Evolutionary conservation across 2,329 filamentous ascomycete species (phyloP), one percentile per base, ranked within the genome.

Genomic region (Alternaria postmessia): DNA sequence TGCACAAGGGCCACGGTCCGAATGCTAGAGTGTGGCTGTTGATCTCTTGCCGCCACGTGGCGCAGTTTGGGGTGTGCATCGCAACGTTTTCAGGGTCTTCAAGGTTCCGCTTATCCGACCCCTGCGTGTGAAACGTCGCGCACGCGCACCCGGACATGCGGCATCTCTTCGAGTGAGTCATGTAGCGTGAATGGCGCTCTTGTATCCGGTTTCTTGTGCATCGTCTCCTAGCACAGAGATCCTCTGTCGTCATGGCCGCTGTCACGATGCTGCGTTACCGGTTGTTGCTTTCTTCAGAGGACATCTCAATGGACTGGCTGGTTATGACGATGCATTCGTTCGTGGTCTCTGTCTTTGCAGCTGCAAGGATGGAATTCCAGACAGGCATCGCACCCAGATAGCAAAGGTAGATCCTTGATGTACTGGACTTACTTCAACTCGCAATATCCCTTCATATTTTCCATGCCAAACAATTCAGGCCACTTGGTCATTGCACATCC

Each of bases 11-110:
- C 49, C 24, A 38, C 32, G n/a, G 34, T 41, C 24, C 49, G 34
- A 30, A 38, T 39, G 11, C 14, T 42, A 14, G 30, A 12, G 49
- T 53, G 28, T 30, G 44, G 30, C 30, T 49, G 44, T 49, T 43
- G 26, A 55, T 55, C 38, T 43, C 28, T 28, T n/a, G 30, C 30
- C 51, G 57, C 57, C 57, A 59, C 57, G 51, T 59, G 57, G 57
- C 51, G 44, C 57, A 49, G 51, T 46, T 20, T 26, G 57, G 57
- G 24, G 36, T 24, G 41, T 55, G 51, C 51, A 26, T 39, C 12
- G 22, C 28, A 20, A 36, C 46, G 56, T 54, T 41, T 24, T 42
- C 43, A 59, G 51, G 55, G 55, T 58, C 55, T 47, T 16, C 12
- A 36, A 36, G 32, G 12, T 36, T 36, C 32, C 38, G 51, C 51